These are phyloP conservation scores for Pugionium cornutum DNA, from an alignment of 345 rosid genomes.

Conservation along the genomic window DNA sequence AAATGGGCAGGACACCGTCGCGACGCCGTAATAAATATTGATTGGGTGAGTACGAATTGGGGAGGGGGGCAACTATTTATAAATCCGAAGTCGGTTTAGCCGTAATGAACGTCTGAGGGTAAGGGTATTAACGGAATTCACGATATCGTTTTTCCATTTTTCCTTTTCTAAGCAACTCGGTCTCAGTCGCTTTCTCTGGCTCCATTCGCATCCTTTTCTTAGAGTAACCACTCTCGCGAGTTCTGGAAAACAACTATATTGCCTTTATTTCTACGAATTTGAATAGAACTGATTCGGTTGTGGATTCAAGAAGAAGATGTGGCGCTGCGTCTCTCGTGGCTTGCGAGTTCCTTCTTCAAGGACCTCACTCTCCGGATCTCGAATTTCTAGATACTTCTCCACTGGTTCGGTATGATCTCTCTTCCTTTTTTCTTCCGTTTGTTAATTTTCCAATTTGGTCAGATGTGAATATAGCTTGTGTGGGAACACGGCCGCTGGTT, in stretches of 20 bases:
- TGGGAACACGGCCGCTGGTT: neutral
- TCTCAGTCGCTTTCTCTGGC: constrained; percentile 32
- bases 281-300: constrained; percentile 19
- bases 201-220: constrained; percentile 32
- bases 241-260: neutral
- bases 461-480: neutral
- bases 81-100: neutral
- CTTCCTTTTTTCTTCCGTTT: neutral
- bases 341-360: constrained; percentile 59
- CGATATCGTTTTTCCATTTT: constrained; percentile 31
- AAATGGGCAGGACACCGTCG: no score
- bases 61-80: no score
- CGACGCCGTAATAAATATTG: no score
- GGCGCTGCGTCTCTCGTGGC: constrained; percentile 91
- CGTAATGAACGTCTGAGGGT: neutral
- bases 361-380: constrained; percentile 50
- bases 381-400: constrained; percentile 67
- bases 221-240: constrained; percentile 12
- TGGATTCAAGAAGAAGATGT: constrained; percentile 50
- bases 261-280: constrained; percentile 30
- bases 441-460: constrained; percentile 12
- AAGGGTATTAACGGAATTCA: neutral
- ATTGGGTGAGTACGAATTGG: no score
- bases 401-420: constrained; percentile 53
- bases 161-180: constrained; percentile 28